These are phyloP conservation scores for Ambrosia trifida DNA, from an alignment of 129 eudicot genomes.

Conservation along the genomic window DNA sequence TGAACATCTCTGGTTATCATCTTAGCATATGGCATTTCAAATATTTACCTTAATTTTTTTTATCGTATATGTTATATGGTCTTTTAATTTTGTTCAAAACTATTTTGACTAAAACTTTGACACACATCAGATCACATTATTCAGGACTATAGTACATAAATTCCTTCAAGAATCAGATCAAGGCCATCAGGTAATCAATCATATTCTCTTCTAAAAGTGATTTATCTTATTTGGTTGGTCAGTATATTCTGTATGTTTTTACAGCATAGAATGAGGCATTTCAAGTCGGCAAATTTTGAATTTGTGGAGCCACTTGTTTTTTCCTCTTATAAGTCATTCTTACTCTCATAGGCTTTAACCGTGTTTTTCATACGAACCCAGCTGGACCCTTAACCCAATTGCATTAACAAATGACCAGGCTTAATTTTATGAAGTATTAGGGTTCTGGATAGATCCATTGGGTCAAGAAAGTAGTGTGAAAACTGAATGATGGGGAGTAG, in stretches of 20 bases:
- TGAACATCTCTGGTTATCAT: not conserved
- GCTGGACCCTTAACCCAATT: too few relatives aligned
- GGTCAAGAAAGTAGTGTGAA: too few relatives aligned
- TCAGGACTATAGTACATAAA: not conserved
- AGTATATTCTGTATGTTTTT: not conserved
- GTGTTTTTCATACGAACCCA: not conserved
- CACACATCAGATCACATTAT: not conserved
- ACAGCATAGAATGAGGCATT: not conserved
- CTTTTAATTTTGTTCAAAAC: not conserved
- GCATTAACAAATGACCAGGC: too few relatives aligned
- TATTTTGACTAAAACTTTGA: conserved; percentile 11
- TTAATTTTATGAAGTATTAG: too few relatives aligned
- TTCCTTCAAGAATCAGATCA: conserved; percentile 13
- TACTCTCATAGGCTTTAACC: not conserved
- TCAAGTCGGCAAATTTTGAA: not conserved
- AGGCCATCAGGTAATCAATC: conserved; percentile 12
- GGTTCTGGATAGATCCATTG: too few relatives aligned
- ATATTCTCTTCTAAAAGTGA: conserved; percentile 1
- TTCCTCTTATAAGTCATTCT: not conserved
- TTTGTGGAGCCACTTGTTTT: not conserved
- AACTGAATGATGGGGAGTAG: too few relatives aligned
- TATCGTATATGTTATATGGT: not conserved
- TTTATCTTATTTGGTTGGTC: conserved; percentile 17
- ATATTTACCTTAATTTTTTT: not conserved
- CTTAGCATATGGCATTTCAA: conserved; percentile 3